Conservation (phyloP, 805 yeast genomes). For the Wickerhamomyces bovis region DNA sequence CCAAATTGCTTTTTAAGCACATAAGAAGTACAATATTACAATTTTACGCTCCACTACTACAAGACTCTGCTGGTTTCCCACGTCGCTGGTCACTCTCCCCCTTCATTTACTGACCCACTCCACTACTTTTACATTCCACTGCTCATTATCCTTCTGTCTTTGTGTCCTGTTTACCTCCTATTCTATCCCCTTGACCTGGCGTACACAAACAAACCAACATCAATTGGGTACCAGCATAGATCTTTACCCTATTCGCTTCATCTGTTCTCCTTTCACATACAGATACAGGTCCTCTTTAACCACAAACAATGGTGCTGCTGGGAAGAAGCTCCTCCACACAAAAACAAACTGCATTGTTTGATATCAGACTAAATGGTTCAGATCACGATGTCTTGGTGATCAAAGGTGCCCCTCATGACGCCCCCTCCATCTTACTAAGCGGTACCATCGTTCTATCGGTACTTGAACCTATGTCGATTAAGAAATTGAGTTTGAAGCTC, state of each 20-base stretch:
- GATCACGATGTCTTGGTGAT: slow-evolving; percentile 77
- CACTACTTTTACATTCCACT: neutral
- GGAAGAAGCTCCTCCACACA: slow-evolving; percentile 16
- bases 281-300: neutral
- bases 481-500: slow-evolving; percentile 55
- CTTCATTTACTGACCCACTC: neutral
- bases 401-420: slow-evolving; percentile 73
- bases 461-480: slow-evolving; percentile 67
- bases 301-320: slow-evolving; percentile 4
- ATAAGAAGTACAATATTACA: too few relatives aligned
- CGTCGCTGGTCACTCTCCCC: neutral
- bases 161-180: neutral
- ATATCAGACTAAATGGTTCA: slow-evolving; percentile 52
- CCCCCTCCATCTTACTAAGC: slow-evolving; percentile 65
- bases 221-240: neutral
- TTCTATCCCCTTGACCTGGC: neutral
- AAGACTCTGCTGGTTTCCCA: neutral
- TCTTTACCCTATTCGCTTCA: neutral
- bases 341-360: slow-evolving; percentile 37
- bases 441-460: slow-evolving; percentile 78
- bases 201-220: neutral
- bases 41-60: too few relatives aligned
- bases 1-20: neutral
- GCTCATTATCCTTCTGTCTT: too few relatives aligned
- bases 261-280: neutral